phyloP scores from a whole-genome alignment of 805 yeast genomes.

The Brettanomyces bruxellensis region DNA sequence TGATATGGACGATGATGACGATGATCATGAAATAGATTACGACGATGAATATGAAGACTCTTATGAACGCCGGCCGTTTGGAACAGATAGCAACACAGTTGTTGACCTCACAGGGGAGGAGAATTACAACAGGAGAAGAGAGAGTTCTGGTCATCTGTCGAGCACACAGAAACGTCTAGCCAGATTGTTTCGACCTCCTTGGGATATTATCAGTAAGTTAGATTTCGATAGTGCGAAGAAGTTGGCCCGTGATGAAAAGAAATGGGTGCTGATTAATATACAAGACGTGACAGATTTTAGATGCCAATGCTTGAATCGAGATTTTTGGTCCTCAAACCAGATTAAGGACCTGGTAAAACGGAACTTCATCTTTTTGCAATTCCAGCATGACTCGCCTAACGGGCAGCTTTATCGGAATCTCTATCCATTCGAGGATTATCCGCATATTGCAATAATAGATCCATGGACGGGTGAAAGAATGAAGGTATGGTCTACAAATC shows the following conservation, averaged over 20 bases:
- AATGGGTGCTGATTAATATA: slow-evolving; percentile 82
- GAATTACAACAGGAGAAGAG: slow-evolving; percentile 12
- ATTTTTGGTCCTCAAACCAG: slow-evolving; percentile 71
- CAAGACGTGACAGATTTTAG: slow-evolving; percentile 80
- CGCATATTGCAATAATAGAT: slow-evolving; percentile 87
- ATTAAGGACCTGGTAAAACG: slow-evolving; percentile 57
- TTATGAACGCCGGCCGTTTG: slow-evolving; percentile 24
- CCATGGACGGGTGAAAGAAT: slow-evolving; percentile 94
- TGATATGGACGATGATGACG: slow-evolving; percentile 26
- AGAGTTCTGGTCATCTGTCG: slow-evolving; percentile 22
- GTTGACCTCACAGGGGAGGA: slow-evolving; percentile 25
- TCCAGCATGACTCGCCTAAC: slow-evolving; percentile 64
- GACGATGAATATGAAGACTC: slow-evolving; percentile 29
- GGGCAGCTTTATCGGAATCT: slow-evolving; percentile 67
- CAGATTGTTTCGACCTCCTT: slow-evolving; percentile 83
- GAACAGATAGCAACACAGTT: slow-evolving; percentile 24
- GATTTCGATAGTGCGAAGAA: slow-evolving; percentile 67
- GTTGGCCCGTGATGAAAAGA: slow-evolving; percentile 52
- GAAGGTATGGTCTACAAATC: slow-evolving; percentile 66
- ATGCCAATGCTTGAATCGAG: slow-evolving; percentile 87
- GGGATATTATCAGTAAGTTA: slow-evolving; percentile 66
- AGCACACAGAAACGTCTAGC: slow-evolving; percentile 65
- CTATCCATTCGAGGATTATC: slow-evolving; percentile 62
- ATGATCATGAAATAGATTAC: slow-evolving; percentile 19
- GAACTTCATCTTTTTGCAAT: slow-evolving; percentile 79